These are phyloP conservation scores for Coniferiporia sulphurascens DNA, from an alignment of 1,284 basidiomycete genomes.

Conservation along the genomic window DNA sequence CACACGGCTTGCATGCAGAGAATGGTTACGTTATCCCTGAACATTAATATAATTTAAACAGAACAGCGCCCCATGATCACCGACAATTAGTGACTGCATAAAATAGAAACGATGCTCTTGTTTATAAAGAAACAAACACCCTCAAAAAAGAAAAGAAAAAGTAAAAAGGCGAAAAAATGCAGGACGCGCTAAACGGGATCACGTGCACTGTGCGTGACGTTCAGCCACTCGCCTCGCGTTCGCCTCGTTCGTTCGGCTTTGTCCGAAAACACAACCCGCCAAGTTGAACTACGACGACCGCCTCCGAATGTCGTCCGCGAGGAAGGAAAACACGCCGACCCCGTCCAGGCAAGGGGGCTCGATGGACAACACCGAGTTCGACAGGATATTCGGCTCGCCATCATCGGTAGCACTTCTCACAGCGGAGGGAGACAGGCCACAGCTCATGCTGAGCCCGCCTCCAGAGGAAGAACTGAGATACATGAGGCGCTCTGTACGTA, in stretches of 20 bases:
- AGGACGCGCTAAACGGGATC: neutral
- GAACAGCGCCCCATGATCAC: too few species aligned
- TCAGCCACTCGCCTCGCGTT: neutral
- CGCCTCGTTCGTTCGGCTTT: neutral
- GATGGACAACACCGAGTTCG: neutral
- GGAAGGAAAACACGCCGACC: slow-evolving; percentile 10
- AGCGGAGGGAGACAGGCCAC: too few species aligned
- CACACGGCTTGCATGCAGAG: too few species aligned
- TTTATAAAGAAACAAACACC: too few species aligned
- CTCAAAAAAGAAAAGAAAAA: too few species aligned
- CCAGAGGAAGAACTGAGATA: slow-evolving; percentile 11
- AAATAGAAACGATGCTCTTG: too few species aligned
- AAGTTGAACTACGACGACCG: neutral
- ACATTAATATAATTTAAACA: too few species aligned
- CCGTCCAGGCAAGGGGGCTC: neutral
- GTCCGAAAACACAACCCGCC: neutral
- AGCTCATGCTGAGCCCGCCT: slow-evolving; percentile 13
- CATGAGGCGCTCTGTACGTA: slow-evolving; percentile 3
- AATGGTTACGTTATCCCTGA: too few species aligned
- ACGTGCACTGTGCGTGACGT: neutral
- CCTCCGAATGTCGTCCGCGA: slow-evolving; percentile 8
- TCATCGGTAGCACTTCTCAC: neutral
- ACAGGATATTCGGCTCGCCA: slow-evolving; percentile 5
- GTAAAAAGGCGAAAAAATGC: too few species aligned
- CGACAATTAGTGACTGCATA: too few species aligned